Percentiles rank a stretch among this genome's conserved stretches.
Evolutionary conservation across 352 stramenopile species (phyloP).

Genomic region (Globisporangium iwayamae): DNA sequence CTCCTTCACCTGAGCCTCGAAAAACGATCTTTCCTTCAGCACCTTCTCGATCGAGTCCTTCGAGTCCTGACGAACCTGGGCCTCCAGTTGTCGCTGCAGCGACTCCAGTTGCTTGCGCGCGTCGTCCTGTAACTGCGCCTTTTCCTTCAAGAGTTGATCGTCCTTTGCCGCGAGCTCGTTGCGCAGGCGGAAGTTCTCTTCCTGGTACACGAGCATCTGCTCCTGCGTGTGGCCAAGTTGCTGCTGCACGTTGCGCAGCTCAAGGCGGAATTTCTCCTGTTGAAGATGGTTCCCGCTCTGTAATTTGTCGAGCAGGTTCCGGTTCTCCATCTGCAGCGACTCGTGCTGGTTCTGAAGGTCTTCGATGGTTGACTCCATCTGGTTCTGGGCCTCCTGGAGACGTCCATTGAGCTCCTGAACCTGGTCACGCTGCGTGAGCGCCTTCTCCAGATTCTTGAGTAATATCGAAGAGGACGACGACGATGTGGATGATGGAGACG

Average conservation of each 20-base stretch:
- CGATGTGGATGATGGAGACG: slow-evolving; percentile 22
- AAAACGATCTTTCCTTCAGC: slow-evolving; percentile 35
- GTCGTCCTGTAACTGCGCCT: slow-evolving; percentile 52
- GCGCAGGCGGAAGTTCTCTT: slow-evolving; percentile 63
- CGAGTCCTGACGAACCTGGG: slow-evolving; percentile 55
- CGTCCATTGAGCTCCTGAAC: slow-evolving; percentile 49
- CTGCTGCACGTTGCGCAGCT: slow-evolving; percentile 57
- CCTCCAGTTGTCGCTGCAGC: slow-evolving; percentile 51
- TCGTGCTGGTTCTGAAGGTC: slow-evolving; percentile 57
- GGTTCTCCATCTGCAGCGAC: slow-evolving; percentile 64
- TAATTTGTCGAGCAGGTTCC: slow-evolving; percentile 60
- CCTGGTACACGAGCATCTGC: slow-evolving; percentile 67
- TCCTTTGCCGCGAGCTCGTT: slow-evolving; percentile 52
- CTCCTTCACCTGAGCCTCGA: slow-evolving; percentile 48
- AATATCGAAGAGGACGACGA: slow-evolving; percentile 33
- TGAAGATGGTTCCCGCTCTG: slow-evolving; percentile 65
- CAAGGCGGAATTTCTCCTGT: slow-evolving; percentile 68
- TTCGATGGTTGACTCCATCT: slow-evolving; percentile 58
- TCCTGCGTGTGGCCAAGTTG: slow-evolving; percentile 62
- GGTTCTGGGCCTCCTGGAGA: slow-evolving; percentile 42
- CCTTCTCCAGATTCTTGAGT: slow-evolving; percentile 76
- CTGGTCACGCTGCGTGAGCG: slow-evolving; percentile 61
- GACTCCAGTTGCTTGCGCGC: slow-evolving; percentile 55
- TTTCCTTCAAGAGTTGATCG: slow-evolving; percentile 53
- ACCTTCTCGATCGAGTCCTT: slow-evolving; percentile 43